phyloP scores from a whole-genome alignment of 2,329 filamentous ascomycete species.

The Coniella vitis region DNA sequence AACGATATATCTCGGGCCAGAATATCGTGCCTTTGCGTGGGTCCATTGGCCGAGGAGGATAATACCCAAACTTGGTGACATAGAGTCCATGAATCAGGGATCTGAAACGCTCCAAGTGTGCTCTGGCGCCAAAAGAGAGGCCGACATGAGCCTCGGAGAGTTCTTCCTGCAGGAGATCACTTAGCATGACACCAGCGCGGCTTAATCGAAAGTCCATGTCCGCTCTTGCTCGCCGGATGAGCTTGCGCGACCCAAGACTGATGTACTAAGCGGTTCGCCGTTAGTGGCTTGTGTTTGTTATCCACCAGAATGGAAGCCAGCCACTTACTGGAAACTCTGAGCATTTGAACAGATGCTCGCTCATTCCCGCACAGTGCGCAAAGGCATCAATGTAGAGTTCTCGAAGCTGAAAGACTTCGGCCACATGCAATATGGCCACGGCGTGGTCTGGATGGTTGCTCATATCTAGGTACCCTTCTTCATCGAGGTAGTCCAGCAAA shows the following conservation, averaged over 20 bases:
- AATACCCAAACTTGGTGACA: slow-evolving; percentile 60
- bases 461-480: slow-evolving; percentile 64
- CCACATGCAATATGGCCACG: slow-evolving; percentile 58
- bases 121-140: slow-evolving; percentile 50
- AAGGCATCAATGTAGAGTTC: slow-evolving; percentile 69
- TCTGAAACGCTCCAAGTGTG: slow-evolving; percentile 67
- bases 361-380: slow-evolving; percentile 74
- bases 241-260: slow-evolving; percentile 50
- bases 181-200: slow-evolving; percentile 50
- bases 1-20: slow-evolving; percentile 49
- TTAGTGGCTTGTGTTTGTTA: neutral
- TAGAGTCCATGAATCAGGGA: slow-evolving; percentile 63
- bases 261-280: slow-evolving; percentile 32
- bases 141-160: slow-evolving; percentile 61
- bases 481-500: slow-evolving; percentile 58
- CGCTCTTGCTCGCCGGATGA: slow-evolving; percentile 54
- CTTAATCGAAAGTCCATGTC: slow-evolving; percentile 61
- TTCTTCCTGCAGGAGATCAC: slow-evolving; percentile 65
- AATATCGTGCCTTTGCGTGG: slow-evolving; percentile 38
- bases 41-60: slow-evolving; percentile 51
- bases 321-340: slow-evolving; percentile 54
- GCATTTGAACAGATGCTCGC: slow-evolving; percentile 48
- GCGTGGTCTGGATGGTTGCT: slow-evolving; percentile 60
- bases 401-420: slow-evolving; percentile 56
- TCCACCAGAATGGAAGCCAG: neutral